Conservation (phyloP, 1,284 basidiomycete genomes). For the Stygiomarasmius scandens region DNA sequence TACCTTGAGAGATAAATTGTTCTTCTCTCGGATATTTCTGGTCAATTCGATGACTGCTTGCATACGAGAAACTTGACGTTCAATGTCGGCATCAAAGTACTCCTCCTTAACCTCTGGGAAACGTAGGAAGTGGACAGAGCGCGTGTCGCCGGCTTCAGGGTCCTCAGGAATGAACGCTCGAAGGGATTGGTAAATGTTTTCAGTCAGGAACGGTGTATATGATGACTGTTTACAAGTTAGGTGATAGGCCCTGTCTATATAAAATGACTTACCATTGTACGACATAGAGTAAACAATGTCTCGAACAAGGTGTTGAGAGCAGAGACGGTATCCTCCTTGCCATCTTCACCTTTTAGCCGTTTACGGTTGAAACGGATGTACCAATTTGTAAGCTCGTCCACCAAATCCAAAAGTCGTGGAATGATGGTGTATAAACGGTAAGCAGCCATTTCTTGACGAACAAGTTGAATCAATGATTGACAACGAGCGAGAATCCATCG, state of each 20-base stretch:
- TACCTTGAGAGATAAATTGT: slow-evolving; percentile 90
- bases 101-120: slow-evolving; percentile 95
- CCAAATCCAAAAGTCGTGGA: slow-evolving; percentile 88
- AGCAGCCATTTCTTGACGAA: slow-evolving; percentile 93
- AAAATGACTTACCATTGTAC: slow-evolving; percentile 75
- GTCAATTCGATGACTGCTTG: slow-evolving; percentile 94
- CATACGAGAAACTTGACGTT: slow-evolving; percentile 94
- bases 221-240: slow-evolving; percentile 69
- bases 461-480: slow-evolving; percentile 93
- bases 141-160: slow-evolving; percentile 72
- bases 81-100: slow-evolving; percentile 96
- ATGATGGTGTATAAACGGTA: slow-evolving; percentile 99
- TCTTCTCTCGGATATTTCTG: slow-evolving; percentile 87
- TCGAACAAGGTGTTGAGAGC: slow-evolving; percentile 98
- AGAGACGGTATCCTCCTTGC: slow-evolving; percentile 83
- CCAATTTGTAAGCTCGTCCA: slow-evolving; percentile 99
- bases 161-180: slow-evolving; percentile 83
- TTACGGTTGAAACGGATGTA: slow-evolving; percentile 99
- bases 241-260: neutral
- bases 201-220: slow-evolving; percentile 97
- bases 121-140: slow-evolving; percentile 94
- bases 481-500: slow-evolving; percentile 97
- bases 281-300: slow-evolving; percentile 90
- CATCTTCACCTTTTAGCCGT: slow-evolving; percentile 94
- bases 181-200: slow-evolving; percentile 95